A percentile compares a stretch with the other conserved stretches of the same genome.
Conservation (phyloP, 2,329 filamentous ascomycete species). For the Pezicula neosporulosa region DNA sequence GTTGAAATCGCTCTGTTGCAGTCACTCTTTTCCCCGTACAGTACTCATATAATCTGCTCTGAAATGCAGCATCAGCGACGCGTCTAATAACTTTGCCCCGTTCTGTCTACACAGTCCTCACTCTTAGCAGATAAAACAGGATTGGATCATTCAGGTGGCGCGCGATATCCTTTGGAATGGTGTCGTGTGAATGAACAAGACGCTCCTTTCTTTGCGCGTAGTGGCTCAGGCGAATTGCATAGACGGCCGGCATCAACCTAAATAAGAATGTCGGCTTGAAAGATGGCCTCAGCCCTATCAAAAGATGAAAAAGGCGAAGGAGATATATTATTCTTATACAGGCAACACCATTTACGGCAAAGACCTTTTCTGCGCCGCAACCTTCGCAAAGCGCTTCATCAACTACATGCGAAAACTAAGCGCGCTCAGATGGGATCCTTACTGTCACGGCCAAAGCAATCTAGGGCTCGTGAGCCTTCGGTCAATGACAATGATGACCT, state of each 20-base stretch:
- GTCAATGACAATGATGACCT: constrained; percentile 22
- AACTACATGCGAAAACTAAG: background rate
- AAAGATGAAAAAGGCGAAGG: constrained; percentile 16
- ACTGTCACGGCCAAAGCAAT: background rate
- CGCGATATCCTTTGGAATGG: too few relatives aligned
- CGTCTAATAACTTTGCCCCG: too few relatives aligned
- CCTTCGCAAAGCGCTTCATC: constrained; percentile 13
- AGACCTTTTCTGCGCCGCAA: constrained; percentile 17
- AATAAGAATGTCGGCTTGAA: too few relatives aligned
- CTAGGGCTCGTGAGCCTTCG: background rate
- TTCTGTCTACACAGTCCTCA: too few relatives aligned
- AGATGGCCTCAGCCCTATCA: constrained; percentile 2
- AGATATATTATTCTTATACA: constrained; percentile 8
- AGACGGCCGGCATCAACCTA: constrained; percentile 1
- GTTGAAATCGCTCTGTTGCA: too few relatives aligned
- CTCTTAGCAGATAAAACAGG: too few relatives aligned
- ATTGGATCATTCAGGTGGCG: too few relatives aligned
- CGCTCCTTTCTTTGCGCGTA: constrained; percentile 1
- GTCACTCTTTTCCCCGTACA: too few relatives aligned
- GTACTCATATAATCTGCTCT: too few relatives aligned
- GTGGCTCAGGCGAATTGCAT: constrained; percentile 5
- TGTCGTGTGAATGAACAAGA: background rate
- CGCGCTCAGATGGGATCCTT: background rate
- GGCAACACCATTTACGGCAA: background rate
- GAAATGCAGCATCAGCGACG: too few relatives aligned